Evolutionary conservation across 805 yeast species (phyloP).

Genomic region (Saccharomycopsis schoenii): DNA sequence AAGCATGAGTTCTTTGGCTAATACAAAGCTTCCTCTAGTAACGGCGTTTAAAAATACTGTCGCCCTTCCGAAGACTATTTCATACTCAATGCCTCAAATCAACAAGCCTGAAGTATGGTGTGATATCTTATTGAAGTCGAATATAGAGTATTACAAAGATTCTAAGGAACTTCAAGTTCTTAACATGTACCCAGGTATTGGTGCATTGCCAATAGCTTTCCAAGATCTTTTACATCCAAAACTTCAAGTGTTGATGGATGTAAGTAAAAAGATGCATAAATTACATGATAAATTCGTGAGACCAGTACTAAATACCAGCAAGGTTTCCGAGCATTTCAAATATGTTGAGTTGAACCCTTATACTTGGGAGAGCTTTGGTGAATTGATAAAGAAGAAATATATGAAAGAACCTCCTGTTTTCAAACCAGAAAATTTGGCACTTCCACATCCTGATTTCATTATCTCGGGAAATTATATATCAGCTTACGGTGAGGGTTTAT

Average conservation of each 20-base stretch:
- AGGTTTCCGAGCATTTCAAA: not conserved
- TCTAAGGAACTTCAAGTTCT: slow-evolving; percentile 36
- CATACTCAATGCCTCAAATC: not conserved
- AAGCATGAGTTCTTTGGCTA: not conserved
- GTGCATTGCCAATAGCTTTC: slow-evolving; percentile 53
- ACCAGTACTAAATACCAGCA: slow-evolving; percentile 9
- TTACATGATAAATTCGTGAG: slow-evolving; percentile 21
- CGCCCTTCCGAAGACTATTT: not conserved
- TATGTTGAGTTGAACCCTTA: slow-evolving; percentile 41
- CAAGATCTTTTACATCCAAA: slow-evolving; percentile 51
- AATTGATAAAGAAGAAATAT: slow-evolving; percentile 34
- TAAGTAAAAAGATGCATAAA: slow-evolving; percentile 23
- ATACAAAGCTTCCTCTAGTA: not conserved
- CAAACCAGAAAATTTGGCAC: slow-evolving; percentile 27
- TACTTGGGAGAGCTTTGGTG: slow-evolving; percentile 52
- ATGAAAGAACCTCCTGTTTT: slow-evolving; percentile 22
- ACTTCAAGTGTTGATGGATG: slow-evolving; percentile 55
- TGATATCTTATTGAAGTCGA: not conserved
- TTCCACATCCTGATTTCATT: slow-evolving; percentile 42
- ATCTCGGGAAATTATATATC: slow-evolving; percentile 51
- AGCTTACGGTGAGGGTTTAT: slow-evolving; percentile 44
- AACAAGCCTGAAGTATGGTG: not conserved
- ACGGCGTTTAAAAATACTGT: not conserved
- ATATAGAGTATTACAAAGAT: not conserved
- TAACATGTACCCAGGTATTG: slow-evolving; percentile 52